These are phyloP conservation scores for Cordyceps cateniannulata DNA, from an alignment of 2,329 filamentous ascomycete species.

Conservation along the genomic window DNA sequence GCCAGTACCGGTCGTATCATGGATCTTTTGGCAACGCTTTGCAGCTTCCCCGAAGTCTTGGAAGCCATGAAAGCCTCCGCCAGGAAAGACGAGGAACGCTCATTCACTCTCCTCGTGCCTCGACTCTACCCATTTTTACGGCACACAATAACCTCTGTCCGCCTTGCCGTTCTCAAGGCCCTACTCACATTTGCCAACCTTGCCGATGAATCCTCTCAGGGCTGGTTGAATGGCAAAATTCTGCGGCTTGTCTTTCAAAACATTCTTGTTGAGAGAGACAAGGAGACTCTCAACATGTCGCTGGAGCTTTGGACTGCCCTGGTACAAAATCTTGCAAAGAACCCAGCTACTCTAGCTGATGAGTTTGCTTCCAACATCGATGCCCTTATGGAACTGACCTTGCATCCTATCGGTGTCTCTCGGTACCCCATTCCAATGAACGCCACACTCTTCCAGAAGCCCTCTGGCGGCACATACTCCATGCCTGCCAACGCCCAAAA, in stretches of 20 bases:
- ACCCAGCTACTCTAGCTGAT: slow-evolving; percentile 57
- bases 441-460: slow-evolving; percentile 79
- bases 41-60: slow-evolving; percentile 86
- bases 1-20: slow-evolving; percentile 97
- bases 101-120: slow-evolving; percentile 87
- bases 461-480: slow-evolving; percentile 79
- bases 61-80: slow-evolving; percentile 92
- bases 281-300: slow-evolving; percentile 73
- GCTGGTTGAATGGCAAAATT: slow-evolving; percentile 88
- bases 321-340: slow-evolving; percentile 59
- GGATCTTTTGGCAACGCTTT: slow-evolving; percentile 93
- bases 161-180: slow-evolving; percentile 86
- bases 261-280: slow-evolving; percentile 84
- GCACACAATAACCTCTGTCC: slow-evolving; percentile 94
- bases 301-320: slow-evolving; percentile 82
- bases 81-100: slow-evolving; percentile 73
- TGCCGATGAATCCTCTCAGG: slow-evolving; percentile 69
- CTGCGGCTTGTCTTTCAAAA: slow-evolving; percentile 91
- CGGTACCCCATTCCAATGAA: slow-evolving; percentile 92
- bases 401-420: slow-evolving; percentile 88
- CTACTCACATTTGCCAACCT: slow-evolving; percentile 89
- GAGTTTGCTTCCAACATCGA: slow-evolving; percentile 72
- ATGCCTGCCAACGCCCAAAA: slow-evolving; percentile 38
- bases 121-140: slow-evolving; percentile 92
- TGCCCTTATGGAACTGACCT: slow-evolving; percentile 74